Base-by-base conservation (phyloP, 257 asterid genomes). In the Osmanthus fragrans region DNA sequence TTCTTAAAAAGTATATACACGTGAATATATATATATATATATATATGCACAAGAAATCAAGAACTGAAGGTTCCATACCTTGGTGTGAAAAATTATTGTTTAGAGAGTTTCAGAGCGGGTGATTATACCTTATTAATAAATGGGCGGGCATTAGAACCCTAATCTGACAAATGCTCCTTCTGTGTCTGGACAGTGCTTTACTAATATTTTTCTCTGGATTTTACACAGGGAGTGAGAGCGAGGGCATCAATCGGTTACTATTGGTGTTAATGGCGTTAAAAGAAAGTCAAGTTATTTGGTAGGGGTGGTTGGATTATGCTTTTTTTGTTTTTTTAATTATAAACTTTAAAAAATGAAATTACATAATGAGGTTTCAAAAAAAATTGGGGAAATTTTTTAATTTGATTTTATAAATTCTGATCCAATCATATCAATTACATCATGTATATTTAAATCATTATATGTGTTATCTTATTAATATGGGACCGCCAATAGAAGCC, bases 151-250 rank as follows among this genome's bases (percentile, higher is more conserved):
- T 63, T 75, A 78, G 77, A 86, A 83, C 88, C 89, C 86, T 85
- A 77, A 84, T 83, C 96, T 88, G 94, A 90, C 89, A 82, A 82
- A 23, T 77, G 82, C 87, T 81, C 80, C 65, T 78, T 58, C 79
- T 76, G 82, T 79, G 84, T 87, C 92, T 80, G 80, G 88, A 63
- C 82, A 77, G 82, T 80, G 78, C 79, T 32, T 54, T 75, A 18
- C 73, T 66, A 60, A 40, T 58, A 32, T 40, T 77, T 65, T 54
- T 75, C 54, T 42, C 81, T 70, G 65, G 78, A 42, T 58, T 76
- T 18, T 71, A 40, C 85, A 42, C 7, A 4, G 39, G 49, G 30
- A 75, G 10, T 10, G 39, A 7, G 49, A 23, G 75, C 13, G 34
- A 54, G 25, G 29, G 76, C 74, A 80, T 79, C 5, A 7, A 56